Evolutionary conservation across 176 grass and related monocot species (phyloP), one percentile per base, ranked within the genome.

Genomic region (Oryza rufipogon): DNA sequence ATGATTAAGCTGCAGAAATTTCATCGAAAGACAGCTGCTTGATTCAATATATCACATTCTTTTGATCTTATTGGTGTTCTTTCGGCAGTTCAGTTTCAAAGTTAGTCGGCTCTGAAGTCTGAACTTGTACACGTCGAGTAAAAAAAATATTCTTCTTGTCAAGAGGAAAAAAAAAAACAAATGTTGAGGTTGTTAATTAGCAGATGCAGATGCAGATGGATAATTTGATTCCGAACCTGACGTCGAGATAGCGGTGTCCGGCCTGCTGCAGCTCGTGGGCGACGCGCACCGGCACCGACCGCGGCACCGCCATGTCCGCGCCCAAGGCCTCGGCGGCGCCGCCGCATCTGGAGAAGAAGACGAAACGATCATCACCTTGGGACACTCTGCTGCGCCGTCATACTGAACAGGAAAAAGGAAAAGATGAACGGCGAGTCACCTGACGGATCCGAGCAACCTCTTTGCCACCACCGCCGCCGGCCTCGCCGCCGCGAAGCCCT

Each of bases 171-270:
- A 8, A 39, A 39, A 39, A 39, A 39, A 6, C 2, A 39, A 39
- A 41, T 41, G 39, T 41, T 7, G 36, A 38, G 36, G 36, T 38
- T 38, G 36, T 34, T 36, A 36, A 36, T 38, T 0, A 1, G 39
- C 7, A 7, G 7, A 41, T 41, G 6, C 1, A 41, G 39, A 41
- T 41, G 7, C 0, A 41, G 39, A 41, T 39, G 7, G 33, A 34
- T 26, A 2, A 34, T 36, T 36, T 36, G 34, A 36, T 36, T 36
- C 34, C 0, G 39, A 6, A 8, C 39, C 95, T 93, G 88, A 98
- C 87, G 74, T 98, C 95, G 20, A 98, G 92, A 87, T 98, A 98
- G 9, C 86, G 89, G 86, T 95, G 87, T 0, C 92, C 91, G 17
- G 95, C 92, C 70, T 89, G 89, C 66, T 91, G 92, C 33, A 98